Percentiles rank a stretch among this genome's conserved stretches.
Evolutionary conservation across 140 eudicot species (phyloP).

Genomic region (Oenanthe javanica): DNA sequence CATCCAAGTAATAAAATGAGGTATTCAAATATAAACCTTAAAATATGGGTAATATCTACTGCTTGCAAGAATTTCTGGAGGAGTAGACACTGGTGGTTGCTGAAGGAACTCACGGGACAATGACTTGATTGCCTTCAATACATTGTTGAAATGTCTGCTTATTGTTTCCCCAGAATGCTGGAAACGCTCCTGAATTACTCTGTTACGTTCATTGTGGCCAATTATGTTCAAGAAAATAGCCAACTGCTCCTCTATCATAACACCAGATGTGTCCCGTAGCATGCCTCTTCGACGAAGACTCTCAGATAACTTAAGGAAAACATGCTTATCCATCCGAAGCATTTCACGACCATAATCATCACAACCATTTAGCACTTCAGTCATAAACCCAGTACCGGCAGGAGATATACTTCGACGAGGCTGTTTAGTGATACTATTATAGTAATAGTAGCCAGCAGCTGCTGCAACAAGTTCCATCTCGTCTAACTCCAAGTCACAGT

Average conservation of each 20-base stretch:
- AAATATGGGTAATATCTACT: conserved; percentile 51
- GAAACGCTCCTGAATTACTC: conserved; percentile 54
- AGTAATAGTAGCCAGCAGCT: conserved; percentile 56
- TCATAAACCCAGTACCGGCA: conserved; percentile 38
- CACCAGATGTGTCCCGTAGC: conserved; percentile 61
- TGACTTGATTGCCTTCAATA: conserved; percentile 54
- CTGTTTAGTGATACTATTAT: conserved; percentile 31
- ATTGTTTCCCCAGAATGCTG: conserved; percentile 67
- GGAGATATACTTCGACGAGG: conserved; percentile 36
- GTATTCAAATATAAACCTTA: conserved; percentile 28
- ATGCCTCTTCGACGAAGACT: conserved; percentile 42
- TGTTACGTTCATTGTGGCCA: conserved; percentile 64
- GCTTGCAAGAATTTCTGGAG: conserved; percentile 34
- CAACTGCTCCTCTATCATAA: conserved; percentile 55
- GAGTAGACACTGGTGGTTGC: conserved; percentile 33
- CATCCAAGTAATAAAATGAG: neutral
- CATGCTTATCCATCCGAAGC: conserved; percentile 63
- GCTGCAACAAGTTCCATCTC: conserved; percentile 63
- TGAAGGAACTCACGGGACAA: conserved; percentile 54
- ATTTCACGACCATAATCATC: conserved; percentile 47
- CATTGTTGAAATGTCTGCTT: conserved; percentile 58
- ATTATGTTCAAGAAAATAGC: conserved; percentile 56
- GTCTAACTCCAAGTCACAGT: conserved; percentile 53
- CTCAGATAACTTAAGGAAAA: conserved; percentile 37
- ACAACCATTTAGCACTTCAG: conserved; percentile 37